These are phyloP conservation scores for Pichia sp. DNA, from an alignment of 1,139 yeast species.

Conservation along the genomic window DNA sequence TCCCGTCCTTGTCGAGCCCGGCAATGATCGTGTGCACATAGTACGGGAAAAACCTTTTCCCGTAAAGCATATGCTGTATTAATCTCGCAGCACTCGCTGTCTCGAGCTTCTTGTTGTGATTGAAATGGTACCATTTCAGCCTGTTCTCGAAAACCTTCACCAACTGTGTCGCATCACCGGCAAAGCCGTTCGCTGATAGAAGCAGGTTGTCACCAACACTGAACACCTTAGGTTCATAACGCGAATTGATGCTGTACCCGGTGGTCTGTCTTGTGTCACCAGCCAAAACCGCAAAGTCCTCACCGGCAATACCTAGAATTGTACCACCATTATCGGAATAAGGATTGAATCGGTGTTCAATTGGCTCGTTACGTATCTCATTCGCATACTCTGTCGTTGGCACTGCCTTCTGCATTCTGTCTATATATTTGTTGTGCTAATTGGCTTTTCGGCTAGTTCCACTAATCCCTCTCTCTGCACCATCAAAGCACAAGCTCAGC, in stretches of 20 bases:
- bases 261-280: constrained; percentile 97
- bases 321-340: constrained; percentile 98
- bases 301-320: constrained; percentile 94
- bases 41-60: constrained; percentile 94
- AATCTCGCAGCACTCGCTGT: constrained; percentile 81
- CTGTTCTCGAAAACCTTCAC: constrained; percentile 72
- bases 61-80: constrained; percentile 84
- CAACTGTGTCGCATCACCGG: constrained; percentile 90
- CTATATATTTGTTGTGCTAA: neutral
- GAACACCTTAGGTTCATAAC: constrained; percentile 88
- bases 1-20: constrained; percentile 90
- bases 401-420: constrained; percentile 22
- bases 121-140: constrained; percentile 91
- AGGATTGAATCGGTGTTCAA: constrained; percentile 93
- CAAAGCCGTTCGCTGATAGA: constrained; percentile 92
- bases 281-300: constrained; percentile 93
- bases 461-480: too few relatives aligned
- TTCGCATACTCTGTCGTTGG: constrained; percentile 33
- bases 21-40: constrained; percentile 93
- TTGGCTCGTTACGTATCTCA: constrained; percentile 44
- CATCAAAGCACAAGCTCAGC: too few relatives aligned
- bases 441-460: too few relatives aligned
- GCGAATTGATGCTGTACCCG: constrained; percentile 88
- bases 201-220: constrained; percentile 84
- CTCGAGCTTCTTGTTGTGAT: constrained; percentile 62